A percentile compares a stretch with the other conserved stretches of the same genome.
Evolutionary conservation across 2,329 filamentous ascomycete species (phyloP).

Genomic region (Lecanicillium sp.): DNA sequence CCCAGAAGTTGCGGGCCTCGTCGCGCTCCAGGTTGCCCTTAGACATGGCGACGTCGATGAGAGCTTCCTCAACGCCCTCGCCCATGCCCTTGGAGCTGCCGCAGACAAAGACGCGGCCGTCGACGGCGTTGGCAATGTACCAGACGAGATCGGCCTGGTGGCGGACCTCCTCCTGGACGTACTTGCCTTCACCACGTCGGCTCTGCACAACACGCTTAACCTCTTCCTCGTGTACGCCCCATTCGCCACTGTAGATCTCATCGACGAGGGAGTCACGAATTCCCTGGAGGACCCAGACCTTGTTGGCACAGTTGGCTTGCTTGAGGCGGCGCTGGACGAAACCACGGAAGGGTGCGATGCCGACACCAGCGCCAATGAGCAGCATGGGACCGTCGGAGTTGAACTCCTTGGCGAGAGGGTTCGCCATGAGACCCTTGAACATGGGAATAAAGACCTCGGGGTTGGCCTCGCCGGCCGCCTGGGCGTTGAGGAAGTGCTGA

Average conservation of each 20-base stretch:
- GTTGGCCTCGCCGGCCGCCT: slow-evolving; percentile 50
- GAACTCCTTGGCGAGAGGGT: slow-evolving; percentile 88
- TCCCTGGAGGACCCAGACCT: slow-evolving; percentile 94
- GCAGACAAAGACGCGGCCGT: slow-evolving; percentile 93
- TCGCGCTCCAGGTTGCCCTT: slow-evolving; percentile 82
- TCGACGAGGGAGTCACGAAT: slow-evolving; percentile 91
- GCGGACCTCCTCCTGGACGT: slow-evolving; percentile 92
- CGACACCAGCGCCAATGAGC: slow-evolving; percentile 91
- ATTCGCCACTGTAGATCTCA: slow-evolving; percentile 93
- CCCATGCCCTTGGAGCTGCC: slow-evolving; percentile 91
- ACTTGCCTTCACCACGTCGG: slow-evolving; percentile 71
- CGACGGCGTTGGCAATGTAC: slow-evolving; percentile 95
- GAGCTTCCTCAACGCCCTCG: slow-evolving; percentile 82
- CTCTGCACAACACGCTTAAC: slow-evolving; percentile 78
- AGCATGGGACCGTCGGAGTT: slow-evolving; percentile 95
- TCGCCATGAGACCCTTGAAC: slow-evolving; percentile 98
- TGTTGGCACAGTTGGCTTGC: slow-evolving; percentile 94
- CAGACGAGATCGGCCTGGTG: slow-evolving; percentile 94
- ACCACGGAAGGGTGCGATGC: slow-evolving; percentile 93
- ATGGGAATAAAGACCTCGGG: slow-evolving; percentile 77
- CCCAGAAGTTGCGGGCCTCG: slow-evolving; percentile 84
- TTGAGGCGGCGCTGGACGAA: slow-evolving; percentile 93
- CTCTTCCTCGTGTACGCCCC: slow-evolving; percentile 86
- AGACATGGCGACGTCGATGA: slow-evolving; percentile 85
- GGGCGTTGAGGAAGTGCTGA: slow-evolving; percentile 61